These are phyloP conservation scores for Cyclotella cryptica DNA, from an alignment of 108 stramenopile genomes.

Conservation along the genomic window DNA sequence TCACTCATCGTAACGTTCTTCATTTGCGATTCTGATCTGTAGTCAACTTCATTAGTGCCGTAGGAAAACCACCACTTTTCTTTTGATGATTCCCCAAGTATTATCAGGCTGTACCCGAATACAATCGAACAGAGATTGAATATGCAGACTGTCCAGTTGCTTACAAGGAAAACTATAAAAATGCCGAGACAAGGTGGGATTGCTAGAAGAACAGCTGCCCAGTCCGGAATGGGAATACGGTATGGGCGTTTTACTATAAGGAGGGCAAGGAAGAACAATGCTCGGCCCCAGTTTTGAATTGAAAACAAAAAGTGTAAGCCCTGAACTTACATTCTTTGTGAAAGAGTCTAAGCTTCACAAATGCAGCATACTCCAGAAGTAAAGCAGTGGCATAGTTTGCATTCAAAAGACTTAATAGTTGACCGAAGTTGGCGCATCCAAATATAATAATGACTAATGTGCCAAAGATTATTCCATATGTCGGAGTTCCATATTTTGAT, in stretches of 20 bases:
- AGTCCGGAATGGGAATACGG: constrained; percentile 45
- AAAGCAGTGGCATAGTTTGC: constrained; percentile 84
- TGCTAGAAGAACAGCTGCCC: constrained; percentile 51
- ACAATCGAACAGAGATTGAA: constrained; percentile 11
- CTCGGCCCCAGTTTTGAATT: background rate
- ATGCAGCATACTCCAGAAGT: constrained; percentile 91
- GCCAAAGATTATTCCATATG: constrained; percentile 14
- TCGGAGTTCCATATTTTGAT: constrained; percentile 26
- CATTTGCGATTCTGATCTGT: background rate
- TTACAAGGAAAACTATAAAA: constrained; percentile 36
- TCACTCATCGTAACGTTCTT: background rate
- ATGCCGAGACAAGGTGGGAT: constrained; percentile 46
- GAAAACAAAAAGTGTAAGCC: background rate
- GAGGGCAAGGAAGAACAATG: background rate
- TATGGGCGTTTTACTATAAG: constrained; percentile 10
- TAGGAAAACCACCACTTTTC: constrained; percentile 7
- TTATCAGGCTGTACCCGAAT: background rate
- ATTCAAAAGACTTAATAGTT: constrained; percentile 88
- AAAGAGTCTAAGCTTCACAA: constrained; percentile 83
- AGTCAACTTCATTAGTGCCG: background rate
- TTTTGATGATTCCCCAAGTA: background rate
- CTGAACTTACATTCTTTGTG: constrained; percentile 43
- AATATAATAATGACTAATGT: constrained; percentile 25
- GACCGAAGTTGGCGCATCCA: constrained; percentile 25
- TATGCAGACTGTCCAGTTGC: constrained; percentile 37